Evolutionary conservation across 805 yeast species (phyloP).

Genomic region (Pichia thaimueangensis): DNA sequence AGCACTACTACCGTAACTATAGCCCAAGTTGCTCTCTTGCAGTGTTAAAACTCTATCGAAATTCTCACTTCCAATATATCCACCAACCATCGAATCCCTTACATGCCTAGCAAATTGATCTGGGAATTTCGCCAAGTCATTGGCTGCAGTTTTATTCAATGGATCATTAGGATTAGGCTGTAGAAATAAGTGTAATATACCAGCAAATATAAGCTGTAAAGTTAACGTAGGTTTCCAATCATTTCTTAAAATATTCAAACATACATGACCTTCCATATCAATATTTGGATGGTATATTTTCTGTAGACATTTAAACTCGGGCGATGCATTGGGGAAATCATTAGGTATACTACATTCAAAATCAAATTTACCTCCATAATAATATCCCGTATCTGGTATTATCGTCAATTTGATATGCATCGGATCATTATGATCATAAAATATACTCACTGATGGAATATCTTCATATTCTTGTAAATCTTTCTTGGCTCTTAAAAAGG

Average conservation of each 20-base stretch:
- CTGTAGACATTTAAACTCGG: conserved; percentile 66
- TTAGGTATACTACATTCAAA: conserved; percentile 63
- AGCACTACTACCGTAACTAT: background rate
- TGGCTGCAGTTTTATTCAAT: conserved; percentile 84
- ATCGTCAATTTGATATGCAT: conserved; percentile 56
- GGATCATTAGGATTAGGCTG: conserved; percentile 95
- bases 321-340: conserved; percentile 89
- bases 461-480: conserved; percentile 64
- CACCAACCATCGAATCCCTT: conserved; percentile 64
- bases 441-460: conserved; percentile 31
- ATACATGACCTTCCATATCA: conserved; percentile 83
- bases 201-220: conserved; percentile 74
- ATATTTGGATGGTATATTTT: conserved; percentile 92
- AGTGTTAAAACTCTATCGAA: conserved; percentile 53
- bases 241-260: conserved; percentile 84
- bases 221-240: conserved; percentile 96
- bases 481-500: conserved; percentile 70
- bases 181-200: conserved; percentile 74
- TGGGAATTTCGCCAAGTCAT: conserved; percentile 40
- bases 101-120: conserved; percentile 53
- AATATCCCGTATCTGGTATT: conserved; percentile 67
- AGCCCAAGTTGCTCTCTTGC: background rate
- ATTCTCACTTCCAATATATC: conserved; percentile 44
- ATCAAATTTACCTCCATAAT: conserved; percentile 58
- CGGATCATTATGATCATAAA: conserved; percentile 47